Evolutionary conservation across 768 basidiomycete species (phyloP), one percentile per base, ranked within the genome.

Genomic region (Holtermanniella nyarrowii): DNA sequence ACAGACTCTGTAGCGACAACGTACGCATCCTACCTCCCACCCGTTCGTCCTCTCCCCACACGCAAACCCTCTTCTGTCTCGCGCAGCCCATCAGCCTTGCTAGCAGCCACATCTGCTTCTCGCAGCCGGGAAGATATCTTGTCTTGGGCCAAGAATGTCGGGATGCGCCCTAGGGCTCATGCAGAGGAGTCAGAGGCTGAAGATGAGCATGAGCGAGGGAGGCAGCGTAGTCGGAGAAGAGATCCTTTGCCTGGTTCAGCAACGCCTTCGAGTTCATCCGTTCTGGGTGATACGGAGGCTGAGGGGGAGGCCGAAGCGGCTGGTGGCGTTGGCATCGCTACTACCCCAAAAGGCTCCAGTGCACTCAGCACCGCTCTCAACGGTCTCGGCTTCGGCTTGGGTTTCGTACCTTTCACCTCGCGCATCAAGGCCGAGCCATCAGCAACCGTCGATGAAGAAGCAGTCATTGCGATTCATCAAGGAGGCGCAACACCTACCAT

Each of bases 91-190:
- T 37, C 63, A 18, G 59, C 59, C 2, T 45, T 65, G 49, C 45
- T 67, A 11, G 65, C 63, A n/a, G 59, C 65, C 13, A 64, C 65
- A 0, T 56, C 63, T 3, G 60, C 60, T 3, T 64, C 63, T 3
- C 49, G 63, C 21, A 64, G 63, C 42, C 41, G 65, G 18, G 65
- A 67, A 40, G 65, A 67, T 42, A 67, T 67, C 52, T 58, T 67
- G 22, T 56, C 54, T 22, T 67, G 65, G 65, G 55, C 63, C 22
- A 60, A 59, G 37, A 56, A 58, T 12, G 57, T 67, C 50, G 55
- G 57, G 41, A 26, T 54, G 20, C 44, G 55, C 4, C 55, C 52
- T 2, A 18, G 31, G 16, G 10, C 31, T 16, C 16, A 23, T 44
- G 46, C 23, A 42, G 50, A 25, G 21, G 41, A 14, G 46, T 41